phyloP scores from a whole-genome alignment of 2,329 filamentous ascomycete genomes.

The Diaporthe velutina region DNA sequence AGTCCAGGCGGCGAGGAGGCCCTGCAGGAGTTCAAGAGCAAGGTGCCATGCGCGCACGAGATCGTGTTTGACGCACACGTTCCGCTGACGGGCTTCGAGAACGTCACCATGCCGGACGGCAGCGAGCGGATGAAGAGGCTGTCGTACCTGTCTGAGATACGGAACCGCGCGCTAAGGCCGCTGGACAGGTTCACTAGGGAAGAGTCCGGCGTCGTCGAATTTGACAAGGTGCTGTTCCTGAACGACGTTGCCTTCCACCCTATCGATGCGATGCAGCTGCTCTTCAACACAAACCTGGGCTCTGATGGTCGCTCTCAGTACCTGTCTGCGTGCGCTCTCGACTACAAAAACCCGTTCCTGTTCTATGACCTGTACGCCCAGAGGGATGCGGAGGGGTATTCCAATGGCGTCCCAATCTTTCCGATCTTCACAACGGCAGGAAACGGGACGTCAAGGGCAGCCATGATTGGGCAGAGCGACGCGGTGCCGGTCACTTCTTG shows the following conservation, averaged over 20 bases:
- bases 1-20: conserved; percentile 67
- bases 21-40: conserved; percentile 64
- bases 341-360: conserved; percentile 76
- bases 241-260: conserved; percentile 74
- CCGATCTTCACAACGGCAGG: conserved; percentile 73
- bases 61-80: conserved; percentile 73
- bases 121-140: conserved; percentile 77
- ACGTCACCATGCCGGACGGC: conserved; percentile 73
- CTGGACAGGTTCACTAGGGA: conserved; percentile 61
- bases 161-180: conserved; percentile 77
- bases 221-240: conserved; percentile 71
- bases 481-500: conserved; percentile 76
- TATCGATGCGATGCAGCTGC: conserved; percentile 65
- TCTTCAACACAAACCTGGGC: conserved; percentile 73
- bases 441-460: conserved; percentile 67
- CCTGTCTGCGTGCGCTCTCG: conserved; percentile 77
- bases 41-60: conserved; percentile 57
- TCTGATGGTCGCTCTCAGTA: conserved; percentile 68
- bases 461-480: conserved; percentile 71
- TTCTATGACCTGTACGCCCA: conserved; percentile 83
- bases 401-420: conserved; percentile 74
- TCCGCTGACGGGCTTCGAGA: conserved; percentile 67
- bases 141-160: conserved; percentile 78
- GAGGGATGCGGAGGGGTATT: conserved; percentile 74
- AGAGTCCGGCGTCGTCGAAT: conserved; percentile 55